phyloP scores from a whole-genome alignment of 306 rosid species.

The Cicer bijugum region DNA sequence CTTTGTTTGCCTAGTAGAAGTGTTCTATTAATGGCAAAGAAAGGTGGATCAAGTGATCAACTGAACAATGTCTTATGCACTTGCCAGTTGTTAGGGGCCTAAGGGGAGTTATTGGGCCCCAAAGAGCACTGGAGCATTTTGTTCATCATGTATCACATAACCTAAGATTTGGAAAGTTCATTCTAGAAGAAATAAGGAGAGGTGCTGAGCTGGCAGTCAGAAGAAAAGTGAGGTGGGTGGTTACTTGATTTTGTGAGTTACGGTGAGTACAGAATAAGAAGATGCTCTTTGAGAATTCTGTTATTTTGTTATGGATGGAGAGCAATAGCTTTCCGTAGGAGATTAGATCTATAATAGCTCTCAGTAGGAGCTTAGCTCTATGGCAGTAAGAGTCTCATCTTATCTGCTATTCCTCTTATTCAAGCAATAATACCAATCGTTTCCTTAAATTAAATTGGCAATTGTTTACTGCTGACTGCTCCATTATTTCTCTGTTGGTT shows the following conservation, averaged over 20 bases:
- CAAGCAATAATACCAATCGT: neutral
- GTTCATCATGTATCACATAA: neutral
- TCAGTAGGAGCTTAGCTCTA: neutral
- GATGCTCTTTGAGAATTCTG: neutral
- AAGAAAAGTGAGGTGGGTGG: neutral
- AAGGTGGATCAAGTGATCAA: slow-evolving; percentile 1
- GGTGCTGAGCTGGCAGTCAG: neutral
- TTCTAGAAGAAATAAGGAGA: neutral
- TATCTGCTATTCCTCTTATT: too few relatives aligned
- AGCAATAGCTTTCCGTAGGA: neutral
- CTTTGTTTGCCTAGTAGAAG: neutral
- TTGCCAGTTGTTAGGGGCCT: neutral
- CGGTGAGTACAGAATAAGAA: too few relatives aligned
- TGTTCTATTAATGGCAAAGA: slow-evolving; percentile 15
- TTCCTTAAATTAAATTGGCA: neutral
- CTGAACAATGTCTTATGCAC: neutral
- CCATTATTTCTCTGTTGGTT: neutral
- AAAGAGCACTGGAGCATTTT: neutral
- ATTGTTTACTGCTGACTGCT: neutral
- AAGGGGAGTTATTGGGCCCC: neutral
- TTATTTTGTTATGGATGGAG: neutral
- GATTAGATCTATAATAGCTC: neutral
- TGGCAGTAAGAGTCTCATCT: neutral
- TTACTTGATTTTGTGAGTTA: slow-evolving; percentile 2
- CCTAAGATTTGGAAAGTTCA: neutral